A percentile compares a stretch with the other conserved stretches of the same genome.
Conservation (phyloP, 176 grass and related monocot genomes). For the Urochloa ruziziensis region DNA sequence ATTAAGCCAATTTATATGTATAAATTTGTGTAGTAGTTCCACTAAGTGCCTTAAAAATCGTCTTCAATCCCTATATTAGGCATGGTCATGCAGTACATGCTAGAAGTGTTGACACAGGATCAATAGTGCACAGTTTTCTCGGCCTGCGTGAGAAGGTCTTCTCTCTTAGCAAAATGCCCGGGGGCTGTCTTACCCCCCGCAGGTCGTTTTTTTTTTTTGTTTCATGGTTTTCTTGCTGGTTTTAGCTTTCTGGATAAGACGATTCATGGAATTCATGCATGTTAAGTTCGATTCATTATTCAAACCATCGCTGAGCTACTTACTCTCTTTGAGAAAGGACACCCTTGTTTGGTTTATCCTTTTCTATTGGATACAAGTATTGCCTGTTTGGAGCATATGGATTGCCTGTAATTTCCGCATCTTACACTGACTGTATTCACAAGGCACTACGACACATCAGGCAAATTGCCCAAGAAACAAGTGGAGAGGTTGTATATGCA, state of each 20-base stretch:
- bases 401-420: neutral
- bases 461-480: slow-evolving; percentile 97
- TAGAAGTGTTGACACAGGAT: neutral
- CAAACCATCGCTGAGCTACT: neutral
- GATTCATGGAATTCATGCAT: neutral
- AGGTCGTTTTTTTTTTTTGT: too few species aligned
- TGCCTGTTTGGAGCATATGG: slow-evolving; percentile 5
- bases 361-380: neutral
- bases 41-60: neutral
- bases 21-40: neutral
- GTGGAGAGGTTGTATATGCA: slow-evolving; percentile 76
- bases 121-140: slow-evolving; percentile 11
- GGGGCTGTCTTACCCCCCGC: too few species aligned
- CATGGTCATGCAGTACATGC: neutral
- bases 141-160: too few species aligned
- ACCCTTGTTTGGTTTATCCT: neutral
- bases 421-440: slow-evolving; percentile 4
- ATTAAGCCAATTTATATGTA: neutral
- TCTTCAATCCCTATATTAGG: neutral
- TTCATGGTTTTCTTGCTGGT: neutral
- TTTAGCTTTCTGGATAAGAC: neutral
- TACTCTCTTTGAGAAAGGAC: neutral
- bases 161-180: too few species aligned
- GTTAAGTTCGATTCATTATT: neutral
- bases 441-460: slow-evolving; percentile 91